Evolutionary conservation across 2,329 filamentous ascomycete species (phyloP).

Genomic region (Berkeleyomyces rouxiae): DNA sequence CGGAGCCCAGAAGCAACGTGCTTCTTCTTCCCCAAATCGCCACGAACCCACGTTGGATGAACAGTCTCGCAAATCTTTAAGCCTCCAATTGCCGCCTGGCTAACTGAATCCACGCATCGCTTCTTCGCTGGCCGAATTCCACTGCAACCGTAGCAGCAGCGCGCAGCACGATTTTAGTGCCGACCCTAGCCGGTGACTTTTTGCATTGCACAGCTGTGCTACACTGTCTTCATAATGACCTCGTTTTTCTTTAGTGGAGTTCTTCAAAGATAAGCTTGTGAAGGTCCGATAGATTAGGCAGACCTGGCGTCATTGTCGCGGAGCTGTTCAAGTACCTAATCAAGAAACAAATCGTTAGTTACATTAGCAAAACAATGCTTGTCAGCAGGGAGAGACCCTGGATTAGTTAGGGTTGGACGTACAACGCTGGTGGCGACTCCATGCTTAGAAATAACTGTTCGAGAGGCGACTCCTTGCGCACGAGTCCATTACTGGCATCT

Average conservation of each 20-base stretch:
- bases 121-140: not conserved
- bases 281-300: not conserved
- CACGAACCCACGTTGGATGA: not conserved
- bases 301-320: not conserved
- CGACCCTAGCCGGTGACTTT: not conserved
- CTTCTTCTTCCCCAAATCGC: not conserved
- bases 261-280: not conserved
- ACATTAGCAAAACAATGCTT: not conserved
- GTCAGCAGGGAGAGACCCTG: not conserved
- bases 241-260: not conserved
- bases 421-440: not conserved
- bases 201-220: not conserved
- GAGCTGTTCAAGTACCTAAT: not conserved
- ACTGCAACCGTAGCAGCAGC: not conserved
- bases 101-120: not conserved
- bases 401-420: not conserved
- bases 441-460: slow-evolving; percentile 4
- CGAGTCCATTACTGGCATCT: not conserved
- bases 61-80: not conserved
- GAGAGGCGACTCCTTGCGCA: not conserved
- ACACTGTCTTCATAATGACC: not conserved
- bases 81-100: not conserved
- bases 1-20: not conserved
- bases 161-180: not conserved
- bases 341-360: not conserved